Evolutionary conservation across 768 basidiomycete species (phyloP).

Genomic region (Boletus coccyginus): DNA sequence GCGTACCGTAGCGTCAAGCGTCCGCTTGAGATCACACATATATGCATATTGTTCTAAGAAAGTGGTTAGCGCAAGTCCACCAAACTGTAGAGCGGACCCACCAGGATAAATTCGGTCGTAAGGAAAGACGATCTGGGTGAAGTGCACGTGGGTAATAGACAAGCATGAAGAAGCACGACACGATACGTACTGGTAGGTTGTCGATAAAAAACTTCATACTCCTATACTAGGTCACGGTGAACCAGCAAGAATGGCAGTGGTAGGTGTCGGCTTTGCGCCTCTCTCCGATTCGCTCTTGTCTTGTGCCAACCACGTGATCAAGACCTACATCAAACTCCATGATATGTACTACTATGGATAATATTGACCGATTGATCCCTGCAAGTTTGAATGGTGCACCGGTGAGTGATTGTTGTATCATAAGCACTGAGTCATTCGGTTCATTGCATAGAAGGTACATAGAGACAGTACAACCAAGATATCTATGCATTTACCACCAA

Average conservation of each 20-base stretch:
- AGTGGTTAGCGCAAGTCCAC: conserved; percentile 6
- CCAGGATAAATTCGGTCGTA: conserved; percentile 97
- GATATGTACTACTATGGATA: no score
- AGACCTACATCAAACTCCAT: no score
- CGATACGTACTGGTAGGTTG: conserved; percentile 62
- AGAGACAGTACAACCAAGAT: no score
- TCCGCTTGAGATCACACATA: conserved; percentile 97
- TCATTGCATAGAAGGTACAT: no score
- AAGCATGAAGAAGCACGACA: not conserved
- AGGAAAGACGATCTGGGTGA: conserved; percentile 76
- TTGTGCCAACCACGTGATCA: no score
- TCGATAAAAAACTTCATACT: conserved; percentile 83
- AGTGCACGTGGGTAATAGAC: not conserved
- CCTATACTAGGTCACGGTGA: not conserved
- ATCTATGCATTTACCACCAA: no score
- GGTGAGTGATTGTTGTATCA: no score
- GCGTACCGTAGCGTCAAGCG: conserved; percentile 87
- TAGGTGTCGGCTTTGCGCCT: not conserved
- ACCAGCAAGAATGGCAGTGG: not conserved
- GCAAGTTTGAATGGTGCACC: no score
- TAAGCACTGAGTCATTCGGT: no score
- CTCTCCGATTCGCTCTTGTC: no score
- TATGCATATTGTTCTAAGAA: conserved; percentile 93
- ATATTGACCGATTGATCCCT: no score
- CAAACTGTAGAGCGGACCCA: conserved; percentile 31